Base-by-base conservation (phyloP, 345 rosid genomes). In the Geranium rotundifolium region DNA sequence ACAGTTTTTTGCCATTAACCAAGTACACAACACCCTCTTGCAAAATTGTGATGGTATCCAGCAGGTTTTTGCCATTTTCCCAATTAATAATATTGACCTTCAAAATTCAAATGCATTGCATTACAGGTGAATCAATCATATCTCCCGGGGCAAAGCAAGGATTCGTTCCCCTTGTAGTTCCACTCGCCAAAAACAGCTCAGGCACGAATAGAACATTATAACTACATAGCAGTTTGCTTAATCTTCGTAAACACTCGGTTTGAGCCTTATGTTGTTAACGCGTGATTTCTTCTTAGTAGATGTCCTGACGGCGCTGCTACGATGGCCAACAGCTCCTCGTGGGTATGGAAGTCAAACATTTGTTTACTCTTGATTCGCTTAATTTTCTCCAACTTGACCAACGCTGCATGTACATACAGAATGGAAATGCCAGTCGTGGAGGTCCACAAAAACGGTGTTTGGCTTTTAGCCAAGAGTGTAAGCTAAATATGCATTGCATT, bases 341-440 rank as follows among this genome's bases (percentile, higher is more conserved):
- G 91, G 90, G 96, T 91, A 77, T 72, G 82, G 68, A 52, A 56
- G 27, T 59, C 34, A 0, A 41, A 14, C 62, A 30, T 15, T 65
- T n/a, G 37, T 7, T 23, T 9, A 29, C 30, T 23, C 37, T 68
- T 19, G 37, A 46, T 17, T 17, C n/a, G 4, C 1, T 41, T 12
- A 41, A 12, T 9, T 5, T 34, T 34, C 50, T 41, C 50, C 12
- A 5, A 13, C 12, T 41, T 41, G 50, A 41, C 50, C 10, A 5
- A 41, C 1, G 50, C 14, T 41, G 14, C 1, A 37, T 67, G 23
- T 67, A 68, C 72, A 68, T 61, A 73, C 83, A 86, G 95, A 79
- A 71, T 91, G 91, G 97, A 86, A 76, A 82, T 88, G 90, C 96
- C 91, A 3, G 84, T 88, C 64, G 97, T 91, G 65, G 95, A 88